phyloP scores from a whole-genome alignment of 1,284 basidiomycete genomes.

The Rhodofomes roseus region DNA sequence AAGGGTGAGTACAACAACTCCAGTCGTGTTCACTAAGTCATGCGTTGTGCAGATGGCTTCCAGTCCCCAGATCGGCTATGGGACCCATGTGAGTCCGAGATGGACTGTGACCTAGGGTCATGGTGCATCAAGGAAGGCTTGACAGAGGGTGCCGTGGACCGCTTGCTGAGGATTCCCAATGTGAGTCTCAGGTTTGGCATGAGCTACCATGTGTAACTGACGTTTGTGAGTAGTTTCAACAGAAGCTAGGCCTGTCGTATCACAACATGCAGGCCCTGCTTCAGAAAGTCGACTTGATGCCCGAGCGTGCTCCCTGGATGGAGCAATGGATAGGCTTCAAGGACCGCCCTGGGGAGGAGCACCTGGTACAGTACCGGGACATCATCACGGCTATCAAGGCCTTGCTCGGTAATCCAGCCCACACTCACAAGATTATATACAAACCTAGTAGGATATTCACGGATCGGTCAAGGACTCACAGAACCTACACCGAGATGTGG shows the following conservation, averaged over 20 bases:
- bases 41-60: no score
- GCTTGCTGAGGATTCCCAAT: slow-evolving; percentile 8
- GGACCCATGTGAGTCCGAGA: slow-evolving; percentile 7
- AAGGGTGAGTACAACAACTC: not conserved
- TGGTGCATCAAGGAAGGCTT: slow-evolving; percentile 8
- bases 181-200: slow-evolving; percentile 1
- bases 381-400: slow-evolving; percentile 1
- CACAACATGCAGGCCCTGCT: slow-evolving; percentile 3
- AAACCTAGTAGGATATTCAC: slow-evolving; percentile 2
- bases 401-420: slow-evolving; percentile 4
- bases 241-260: slow-evolving; percentile 5
- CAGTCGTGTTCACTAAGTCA: no score
- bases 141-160: slow-evolving; percentile 1
- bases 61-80: no score
- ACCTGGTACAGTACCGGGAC: slow-evolving; percentile 8
- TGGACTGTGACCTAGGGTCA: slow-evolving; percentile 10
- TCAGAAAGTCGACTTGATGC: slow-evolving; percentile 6
- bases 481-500: slow-evolving; percentile 4
- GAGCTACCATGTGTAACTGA: not conserved
- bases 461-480: not conserved
- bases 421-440: slow-evolving; percentile 4
- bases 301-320: slow-evolving; percentile 3
- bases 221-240: not conserved
- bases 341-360: slow-evolving; percentile 2
- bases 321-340: not conserved